Percentiles rank a stretch among this genome's conserved stretches.
These are phyloP conservation scores for Chloris gayana DNA, from an alignment of 176 grass and related monocot genomes.

Conservation along the genomic window DNA sequence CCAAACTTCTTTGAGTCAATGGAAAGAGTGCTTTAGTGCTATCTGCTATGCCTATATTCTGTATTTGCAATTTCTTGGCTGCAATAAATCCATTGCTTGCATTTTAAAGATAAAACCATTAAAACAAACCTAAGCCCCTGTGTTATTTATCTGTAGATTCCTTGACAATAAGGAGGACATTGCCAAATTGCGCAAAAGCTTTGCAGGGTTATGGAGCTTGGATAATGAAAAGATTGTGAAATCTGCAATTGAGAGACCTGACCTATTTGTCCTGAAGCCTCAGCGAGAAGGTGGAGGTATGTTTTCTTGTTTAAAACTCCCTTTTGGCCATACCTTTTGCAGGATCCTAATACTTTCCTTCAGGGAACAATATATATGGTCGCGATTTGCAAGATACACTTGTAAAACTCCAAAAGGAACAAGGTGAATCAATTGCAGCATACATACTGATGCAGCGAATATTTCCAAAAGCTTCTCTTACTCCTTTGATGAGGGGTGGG, in stretches of 20 bases:
- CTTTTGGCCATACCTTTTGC: background rate
- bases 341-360: conserved; percentile 36
- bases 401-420: conserved; percentile 59
- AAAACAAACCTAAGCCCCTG: conserved; percentile 6
- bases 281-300: conserved; percentile 93
- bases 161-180: conserved; percentile 75
- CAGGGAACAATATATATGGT: conserved; percentile 92
- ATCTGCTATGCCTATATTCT: background rate
- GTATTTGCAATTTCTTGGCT: background rate
- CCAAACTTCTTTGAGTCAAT: too few relatives aligned
- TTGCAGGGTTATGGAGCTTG: conserved; percentile 96
- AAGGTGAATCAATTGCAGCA: conserved; percentile 71
- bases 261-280: conserved; percentile 86
- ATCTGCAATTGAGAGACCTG: conserved; percentile 76
- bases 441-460: conserved; percentile 99
- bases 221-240: conserved; percentile 81
- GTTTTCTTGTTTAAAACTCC: conserved; percentile 12
- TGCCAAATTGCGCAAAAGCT: conserved; percentile 79
- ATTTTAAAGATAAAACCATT: background rate
- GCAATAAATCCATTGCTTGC: background rate
- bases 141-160: conserved; percentile 56
- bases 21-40: too few relatives aligned
- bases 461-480: conserved; percentile 69
- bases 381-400: conserved; percentile 62
- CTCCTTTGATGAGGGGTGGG: conserved; percentile 74